Evolutionary conservation across 441 rosid genomes (phyloP), one percentile per base, ranked within the genome.

Genomic region (Raphanus hybrid): DNA sequence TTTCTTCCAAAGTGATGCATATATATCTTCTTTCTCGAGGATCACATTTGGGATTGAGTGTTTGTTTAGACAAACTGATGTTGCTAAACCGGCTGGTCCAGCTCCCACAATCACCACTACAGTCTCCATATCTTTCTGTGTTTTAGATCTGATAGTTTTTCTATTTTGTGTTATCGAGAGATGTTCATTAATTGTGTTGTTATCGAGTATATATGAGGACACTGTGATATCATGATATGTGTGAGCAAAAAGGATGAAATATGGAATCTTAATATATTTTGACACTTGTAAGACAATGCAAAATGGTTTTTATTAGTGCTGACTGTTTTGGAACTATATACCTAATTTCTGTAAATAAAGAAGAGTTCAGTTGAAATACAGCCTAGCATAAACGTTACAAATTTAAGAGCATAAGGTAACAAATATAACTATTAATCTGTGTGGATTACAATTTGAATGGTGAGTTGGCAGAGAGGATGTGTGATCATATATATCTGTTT

Each of bases 51-150:
- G 77, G 50, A 90, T 76, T 0, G 78, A 74, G 3, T 75, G 80
- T 3, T 48, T 77, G 74, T 64, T 85, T 4, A 92, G 83, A 71
- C 89, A 90, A 3, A 87, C 93, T 4, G 92, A 73, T 11, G 92
- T 67, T 8, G 92, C 85, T 27, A 90, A 74, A 23, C 94, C 97
- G 1, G 93, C 81, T 1, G 97, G 94, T 32, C 93, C 94, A 6
- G 89, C 91, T 23, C 94, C 97, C 1, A 88, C 86, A 29, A 88
- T 85, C 69, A 84, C 7, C 41, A 78, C 82, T 16, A 41, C 54
- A 3, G 74, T 68, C 74, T 78, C 78, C 82, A 78, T 78, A 0
- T 39, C 73, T 78, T 0, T 41, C 61, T 67, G 64, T 35, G 16
- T 16, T 61, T 37, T 18, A 57, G 11, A 1, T 26, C 9, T 45